These are phyloP conservation scores for Chalciporus piperatus DNA, from an alignment of 768 basidiomycete species.

Conservation along the genomic window DNA sequence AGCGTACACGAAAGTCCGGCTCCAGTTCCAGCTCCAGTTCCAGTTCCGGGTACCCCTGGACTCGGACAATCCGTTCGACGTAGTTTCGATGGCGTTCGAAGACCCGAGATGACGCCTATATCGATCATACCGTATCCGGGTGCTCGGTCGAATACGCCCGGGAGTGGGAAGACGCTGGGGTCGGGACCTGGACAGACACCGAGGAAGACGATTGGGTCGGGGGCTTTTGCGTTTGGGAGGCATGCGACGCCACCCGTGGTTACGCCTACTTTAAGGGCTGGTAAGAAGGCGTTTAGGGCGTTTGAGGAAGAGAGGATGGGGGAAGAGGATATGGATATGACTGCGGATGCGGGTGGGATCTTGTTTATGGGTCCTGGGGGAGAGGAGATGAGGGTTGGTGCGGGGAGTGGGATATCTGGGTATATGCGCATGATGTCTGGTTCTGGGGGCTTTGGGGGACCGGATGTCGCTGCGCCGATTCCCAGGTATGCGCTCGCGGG, in stretches of 20 bases:
- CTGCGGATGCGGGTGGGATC: not conserved
- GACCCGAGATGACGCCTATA: slow-evolving; percentile 21
- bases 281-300: slow-evolving; percentile 8
- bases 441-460: not conserved
- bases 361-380: slow-evolving; percentile 5
- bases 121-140: slow-evolving; percentile 24
- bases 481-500: slow-evolving; percentile 15
- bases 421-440: slow-evolving; percentile 25
- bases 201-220: slow-evolving; percentile 9
- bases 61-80: slow-evolving; percentile 5
- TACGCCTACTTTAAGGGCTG: slow-evolving; percentile 7
- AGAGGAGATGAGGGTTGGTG: not conserved
- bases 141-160: slow-evolving; percentile 1
- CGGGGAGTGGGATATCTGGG: slow-evolving; percentile 9
- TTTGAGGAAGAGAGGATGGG: slow-evolving; percentile 6
- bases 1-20: not conserved
- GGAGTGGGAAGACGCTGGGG: slow-evolving; percentile 1
- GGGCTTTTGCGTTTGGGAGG: slow-evolving; percentile 11
- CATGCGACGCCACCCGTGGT: slow-evolving; percentile 22
- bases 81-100: slow-evolving; percentile 24
- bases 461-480: slow-evolving; percentile 15
- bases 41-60: not conserved
- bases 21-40: slow-evolving; percentile 7
- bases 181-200: slow-evolving; percentile 16
- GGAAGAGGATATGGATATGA: not conserved